phyloP scores from a whole-genome alignment of 2,329 filamentous ascomycete genomes.

The Arthrobotrys iridis region DNA sequence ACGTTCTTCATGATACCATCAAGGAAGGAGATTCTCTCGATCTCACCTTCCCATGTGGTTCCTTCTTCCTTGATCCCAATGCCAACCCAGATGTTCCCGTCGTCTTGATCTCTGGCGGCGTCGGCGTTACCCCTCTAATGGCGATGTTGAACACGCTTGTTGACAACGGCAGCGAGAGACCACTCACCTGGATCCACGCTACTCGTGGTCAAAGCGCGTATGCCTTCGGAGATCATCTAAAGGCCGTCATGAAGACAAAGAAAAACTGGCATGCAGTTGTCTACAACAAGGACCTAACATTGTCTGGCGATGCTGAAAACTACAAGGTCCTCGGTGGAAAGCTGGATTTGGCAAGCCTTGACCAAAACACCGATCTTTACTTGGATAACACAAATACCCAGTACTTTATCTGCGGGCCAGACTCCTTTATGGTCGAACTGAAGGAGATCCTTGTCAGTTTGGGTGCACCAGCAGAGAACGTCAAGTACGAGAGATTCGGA shows the following conservation, averaged over 20 bases:
- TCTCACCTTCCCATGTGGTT: slow-evolving; percentile 67
- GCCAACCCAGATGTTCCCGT: slow-evolving; percentile 66
- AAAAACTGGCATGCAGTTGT: slow-evolving; percentile 67
- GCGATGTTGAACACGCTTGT: slow-evolving; percentile 71
- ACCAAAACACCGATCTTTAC: slow-evolving; percentile 67
- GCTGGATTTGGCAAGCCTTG: slow-evolving; percentile 69
- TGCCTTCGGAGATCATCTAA: slow-evolving; percentile 69
- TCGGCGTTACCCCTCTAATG: slow-evolving; percentile 74
- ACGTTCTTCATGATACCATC: slow-evolving; percentile 66
- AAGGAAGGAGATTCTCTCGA: slow-evolving; percentile 67
- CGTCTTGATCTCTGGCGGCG: slow-evolving; percentile 74
- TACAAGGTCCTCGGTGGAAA: slow-evolving; percentile 71
- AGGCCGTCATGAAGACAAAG: slow-evolving; percentile 63
- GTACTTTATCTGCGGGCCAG: slow-evolving; percentile 79
- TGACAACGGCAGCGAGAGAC: slow-evolving; percentile 61
- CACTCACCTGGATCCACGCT: slow-evolving; percentile 73
- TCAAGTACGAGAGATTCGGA: slow-evolving; percentile 76
- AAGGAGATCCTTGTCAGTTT: slow-evolving; percentile 66
- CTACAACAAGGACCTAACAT: slow-evolving; percentile 68
- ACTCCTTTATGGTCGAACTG: slow-evolving; percentile 73
- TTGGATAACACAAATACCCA: slow-evolving; percentile 67
- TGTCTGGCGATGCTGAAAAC: slow-evolving; percentile 65
- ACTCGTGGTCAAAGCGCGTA: slow-evolving; percentile 66
- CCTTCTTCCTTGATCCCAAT: slow-evolving; percentile 70
- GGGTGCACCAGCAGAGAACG: slow-evolving; percentile 69